These are phyloP conservation scores for Prunella vulgaris DNA, from an alignment of 257 asterid species.

Conservation along the genomic window DNA sequence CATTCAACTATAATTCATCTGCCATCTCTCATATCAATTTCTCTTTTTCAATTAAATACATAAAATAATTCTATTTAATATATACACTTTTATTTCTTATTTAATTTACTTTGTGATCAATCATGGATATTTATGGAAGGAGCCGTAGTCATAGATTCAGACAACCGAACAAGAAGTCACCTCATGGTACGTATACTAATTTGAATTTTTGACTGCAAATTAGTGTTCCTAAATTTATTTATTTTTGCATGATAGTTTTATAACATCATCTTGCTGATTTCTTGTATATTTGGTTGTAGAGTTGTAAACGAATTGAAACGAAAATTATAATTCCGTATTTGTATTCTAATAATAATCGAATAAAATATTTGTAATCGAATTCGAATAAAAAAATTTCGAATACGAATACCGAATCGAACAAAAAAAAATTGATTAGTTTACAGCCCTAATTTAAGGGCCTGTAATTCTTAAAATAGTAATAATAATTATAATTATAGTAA, in stretches of 20 bases:
- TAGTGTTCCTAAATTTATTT: too few species aligned
- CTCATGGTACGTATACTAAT: neutral
- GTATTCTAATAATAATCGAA: too few species aligned
- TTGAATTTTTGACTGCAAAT: neutral
- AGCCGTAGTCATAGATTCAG: neutral
- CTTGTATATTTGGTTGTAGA: neutral
- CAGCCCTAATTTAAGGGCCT: too few species aligned
- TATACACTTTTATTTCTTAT: neutral
- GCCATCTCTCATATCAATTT: neutral
- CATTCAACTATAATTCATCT: neutral
- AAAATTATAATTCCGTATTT: too few species aligned
- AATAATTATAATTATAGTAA: too few species aligned
- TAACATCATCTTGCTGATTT: neutral
- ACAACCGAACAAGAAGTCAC: neutral
- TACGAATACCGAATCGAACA: too few species aligned
- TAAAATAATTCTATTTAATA: too few species aligned
- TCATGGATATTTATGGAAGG: neutral
- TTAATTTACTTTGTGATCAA: neutral
- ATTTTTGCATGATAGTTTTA: neutral
- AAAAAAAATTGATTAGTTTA: too few species aligned
- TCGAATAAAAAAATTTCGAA: too few species aligned
- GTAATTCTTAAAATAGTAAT: too few species aligned
- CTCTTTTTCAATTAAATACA: neutral
- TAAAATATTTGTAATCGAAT: too few species aligned
- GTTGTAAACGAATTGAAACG: too few species aligned